These are phyloP conservation scores for Marasmius tenuissimus DNA, from an alignment of 1,284 basidiomycete species.

Conservation along the genomic window DNA sequence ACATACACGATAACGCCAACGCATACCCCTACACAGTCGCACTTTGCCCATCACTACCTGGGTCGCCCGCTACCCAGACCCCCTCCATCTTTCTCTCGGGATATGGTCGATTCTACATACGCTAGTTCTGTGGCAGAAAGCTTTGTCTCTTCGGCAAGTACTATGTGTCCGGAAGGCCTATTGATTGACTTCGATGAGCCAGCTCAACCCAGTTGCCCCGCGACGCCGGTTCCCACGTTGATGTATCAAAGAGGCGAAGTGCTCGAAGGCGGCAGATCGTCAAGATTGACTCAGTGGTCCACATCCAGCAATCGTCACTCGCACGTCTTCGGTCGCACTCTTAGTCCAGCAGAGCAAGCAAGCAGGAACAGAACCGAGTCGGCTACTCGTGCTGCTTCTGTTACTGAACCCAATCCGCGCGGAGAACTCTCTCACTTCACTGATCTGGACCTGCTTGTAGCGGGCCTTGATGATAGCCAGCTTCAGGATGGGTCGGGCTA, in stretches of 20 bases:
- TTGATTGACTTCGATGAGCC: conserved; percentile 44
- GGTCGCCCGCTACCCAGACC: conserved; percentile 1
- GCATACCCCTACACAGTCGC: background rate
- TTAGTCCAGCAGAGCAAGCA: background rate
- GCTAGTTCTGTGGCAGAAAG: conserved; percentile 15
- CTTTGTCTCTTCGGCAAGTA: conserved; percentile 9
- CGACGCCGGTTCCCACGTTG: conserved; percentile 1
- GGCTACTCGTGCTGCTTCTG: background rate
- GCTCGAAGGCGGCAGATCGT: background rate
- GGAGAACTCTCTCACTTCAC: conserved; percentile 45
- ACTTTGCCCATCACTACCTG: background rate
- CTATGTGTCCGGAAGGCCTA: conserved; percentile 38
- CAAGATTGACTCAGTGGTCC: background rate
- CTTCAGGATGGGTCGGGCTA: conserved; percentile 47
- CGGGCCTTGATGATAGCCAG: conserved; percentile 45
- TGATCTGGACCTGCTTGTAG: conserved; percentile 61
- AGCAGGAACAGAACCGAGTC: background rate
- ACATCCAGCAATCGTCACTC: background rate
- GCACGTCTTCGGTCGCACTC: background rate
- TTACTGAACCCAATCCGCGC: background rate
- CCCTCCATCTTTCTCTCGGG: conserved; percentile 15
- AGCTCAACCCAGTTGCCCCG: conserved; percentile 4
- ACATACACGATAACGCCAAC: background rate
- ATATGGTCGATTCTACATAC: conserved; percentile 35
- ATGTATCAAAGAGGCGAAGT: background rate